Percentiles rank a stretch among this genome's conserved stretches.
Evolutionary conservation across 768 basidiomycete species (phyloP).

Genomic region (Hemileccinum rubropunctum): DNA sequence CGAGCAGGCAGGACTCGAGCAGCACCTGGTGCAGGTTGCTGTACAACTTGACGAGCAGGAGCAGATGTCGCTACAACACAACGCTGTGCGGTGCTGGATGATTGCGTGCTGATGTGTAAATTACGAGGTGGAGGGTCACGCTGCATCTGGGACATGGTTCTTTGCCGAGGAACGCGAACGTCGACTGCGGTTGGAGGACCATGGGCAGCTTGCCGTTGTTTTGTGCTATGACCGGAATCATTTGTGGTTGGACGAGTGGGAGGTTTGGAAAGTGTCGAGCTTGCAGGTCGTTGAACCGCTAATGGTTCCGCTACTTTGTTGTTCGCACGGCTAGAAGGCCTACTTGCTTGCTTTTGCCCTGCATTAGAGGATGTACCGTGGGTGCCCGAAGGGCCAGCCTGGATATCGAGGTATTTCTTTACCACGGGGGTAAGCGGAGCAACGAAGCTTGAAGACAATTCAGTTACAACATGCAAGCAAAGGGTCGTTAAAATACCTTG

Average conservation of each 20-base stretch:
- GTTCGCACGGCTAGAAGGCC: conserved; percentile 24
- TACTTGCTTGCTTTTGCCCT: conserved; percentile 19
- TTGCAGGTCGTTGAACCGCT: conserved; percentile 7
- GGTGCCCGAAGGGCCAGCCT: conserved; percentile 3
- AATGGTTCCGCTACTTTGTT: conserved; percentile 11
- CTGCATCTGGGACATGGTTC: conserved; percentile 17
- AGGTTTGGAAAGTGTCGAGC: conserved; percentile 9
- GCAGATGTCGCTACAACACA: conserved; percentile 13
- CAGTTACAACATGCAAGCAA: conserved; percentile 5
- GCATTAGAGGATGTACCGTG: conserved; percentile 4
- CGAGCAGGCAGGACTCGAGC: conserved; percentile 2
- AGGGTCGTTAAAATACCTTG: conserved; percentile 44
- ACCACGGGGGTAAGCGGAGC: conserved; percentile 72
- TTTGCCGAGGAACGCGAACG: conserved; percentile 15
- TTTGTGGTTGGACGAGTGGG: conserved; percentile 5
- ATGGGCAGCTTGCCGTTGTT: conserved; percentile 8
- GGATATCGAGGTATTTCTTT: conserved; percentile 70
- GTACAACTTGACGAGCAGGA: conserved; percentile 8
- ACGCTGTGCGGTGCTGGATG: conserved; percentile 20
- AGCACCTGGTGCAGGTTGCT: conserved; percentile 3
- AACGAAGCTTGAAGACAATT: conserved; percentile 52
- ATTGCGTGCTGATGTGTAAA: conserved; percentile 14
- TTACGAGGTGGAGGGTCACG: conserved; percentile 15
- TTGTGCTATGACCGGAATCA: neutral
- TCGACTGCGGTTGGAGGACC: neutral